phyloP scores from a whole-genome alignment of 441 rosid species.

The Populus trichocarpa region DNA sequence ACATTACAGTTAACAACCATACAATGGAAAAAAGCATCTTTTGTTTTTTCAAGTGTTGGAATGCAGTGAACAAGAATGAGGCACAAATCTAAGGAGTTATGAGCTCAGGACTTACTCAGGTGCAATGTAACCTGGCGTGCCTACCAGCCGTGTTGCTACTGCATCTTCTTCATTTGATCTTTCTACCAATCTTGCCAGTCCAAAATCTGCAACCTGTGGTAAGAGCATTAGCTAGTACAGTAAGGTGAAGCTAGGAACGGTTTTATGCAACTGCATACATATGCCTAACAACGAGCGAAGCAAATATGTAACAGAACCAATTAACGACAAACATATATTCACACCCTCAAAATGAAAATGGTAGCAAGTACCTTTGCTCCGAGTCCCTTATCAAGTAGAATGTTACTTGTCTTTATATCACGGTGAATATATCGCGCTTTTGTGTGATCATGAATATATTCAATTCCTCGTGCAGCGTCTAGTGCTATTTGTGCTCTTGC shows the following conservation, averaged over 20 bases:
- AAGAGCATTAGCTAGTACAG: not conserved
- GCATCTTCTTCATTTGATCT: conserved; percentile 28
- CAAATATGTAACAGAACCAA: too few species aligned
- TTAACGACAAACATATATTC: not conserved
- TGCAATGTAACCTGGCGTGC: conserved; percentile 40
- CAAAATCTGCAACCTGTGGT: conserved; percentile 37
- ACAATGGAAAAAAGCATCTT: not conserved
- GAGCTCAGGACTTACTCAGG: conserved; percentile 30
- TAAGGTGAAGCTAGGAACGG: not conserved
- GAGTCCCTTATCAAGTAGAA: conserved; percentile 36
- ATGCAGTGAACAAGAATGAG: too few species aligned
- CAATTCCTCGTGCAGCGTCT: conserved; percentile 40
- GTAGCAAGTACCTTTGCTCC: conserved; percentile 31
- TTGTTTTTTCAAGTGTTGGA: not conserved
- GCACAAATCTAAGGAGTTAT: too few species aligned
- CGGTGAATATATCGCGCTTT: conserved; percentile 32
- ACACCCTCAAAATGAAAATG: not conserved
- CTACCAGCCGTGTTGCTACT: conserved; percentile 26
- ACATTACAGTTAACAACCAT: not conserved
- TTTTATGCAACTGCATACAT: not conserved
- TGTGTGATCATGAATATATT: conserved; percentile 45
- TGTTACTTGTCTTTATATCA: conserved; percentile 41
- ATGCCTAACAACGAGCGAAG: too few species aligned
- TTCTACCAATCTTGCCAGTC: conserved; percentile 37
- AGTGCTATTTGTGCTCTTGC: conserved; percentile 34